Evolutionary conservation across 2,329 filamentous ascomycete genomes (phyloP), one percentile per base, ranked within the genome.

Genomic region (Alternaria postmessia): DNA sequence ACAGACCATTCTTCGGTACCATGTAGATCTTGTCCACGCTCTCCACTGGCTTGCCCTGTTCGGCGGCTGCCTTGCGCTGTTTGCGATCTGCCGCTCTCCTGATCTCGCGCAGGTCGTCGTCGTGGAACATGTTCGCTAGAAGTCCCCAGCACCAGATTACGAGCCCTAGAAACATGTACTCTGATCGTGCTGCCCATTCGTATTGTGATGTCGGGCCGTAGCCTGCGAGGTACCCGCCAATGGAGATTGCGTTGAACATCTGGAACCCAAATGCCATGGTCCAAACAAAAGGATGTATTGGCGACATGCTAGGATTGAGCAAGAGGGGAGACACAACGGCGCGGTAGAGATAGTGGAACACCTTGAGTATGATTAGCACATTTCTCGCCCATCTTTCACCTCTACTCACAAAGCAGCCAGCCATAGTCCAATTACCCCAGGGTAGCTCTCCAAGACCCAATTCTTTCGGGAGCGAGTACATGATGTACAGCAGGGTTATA

Each of bases 311-410:
- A 0, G 94, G 94, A 64, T 94, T 92, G 39, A 88, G 81, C 65
- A 94, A 84, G 59, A 96, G 81, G 3, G 95, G 94, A 57, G 89
- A 91, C 63, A 96, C 80, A 57, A 98, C 79, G 9, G 95, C 94
- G 64, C 95, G 92, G 84, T 99, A 96, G 74, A 88, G 68, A 83
- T 99, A 99, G 81, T 99, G 95, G 57, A 94, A 87, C 34, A 91
- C 84, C 83, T 91, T 28, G 5, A 7, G 32, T 12, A 26, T 42
- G 30, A 30, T 70, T 20, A 71, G 63, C 46, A 38, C 39, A 24
- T 8, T 20, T 39, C 26, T 12, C 12, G 30, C n/a, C 42, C 3
- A 24, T 5, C 12, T 9, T 12, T 3, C 20, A 22, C 9, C 8
- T 2, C 6, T 16, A 80, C 84, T 54, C 73, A 85, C 82, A 71